Conservation (phyloP, 2,329 filamentous ascomycete genomes). For the Colletotrichum caudatum region DNA sequence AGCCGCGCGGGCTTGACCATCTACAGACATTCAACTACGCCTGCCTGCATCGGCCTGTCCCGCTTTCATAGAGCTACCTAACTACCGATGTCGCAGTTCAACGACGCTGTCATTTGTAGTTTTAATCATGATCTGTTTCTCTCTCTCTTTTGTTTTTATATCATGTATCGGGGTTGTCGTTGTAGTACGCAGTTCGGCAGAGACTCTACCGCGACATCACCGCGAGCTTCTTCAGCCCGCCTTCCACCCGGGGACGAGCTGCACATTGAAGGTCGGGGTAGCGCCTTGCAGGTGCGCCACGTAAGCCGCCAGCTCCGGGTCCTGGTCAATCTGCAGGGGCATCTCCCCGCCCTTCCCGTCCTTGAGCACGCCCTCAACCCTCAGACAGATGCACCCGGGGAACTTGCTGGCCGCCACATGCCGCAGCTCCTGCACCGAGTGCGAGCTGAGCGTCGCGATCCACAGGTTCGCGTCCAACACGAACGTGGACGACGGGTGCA, state of each 20-base stretch:
- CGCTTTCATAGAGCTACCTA: not conserved
- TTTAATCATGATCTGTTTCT: too few species aligned
- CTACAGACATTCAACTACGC: not conserved
- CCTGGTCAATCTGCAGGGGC: constrained; percentile 73
- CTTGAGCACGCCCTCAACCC: constrained; percentile 75
- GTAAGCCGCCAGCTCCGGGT: constrained; percentile 80
- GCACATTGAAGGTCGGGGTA: constrained; percentile 59
- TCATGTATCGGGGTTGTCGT: too few species aligned
- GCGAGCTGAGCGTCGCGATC: constrained; percentile 71
- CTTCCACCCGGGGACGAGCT: constrained; percentile 48
- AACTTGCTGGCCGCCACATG: constrained; percentile 71
- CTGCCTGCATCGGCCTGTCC: not conserved
- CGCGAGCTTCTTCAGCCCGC: constrained; percentile 12
- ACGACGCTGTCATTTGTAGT: not conserved
- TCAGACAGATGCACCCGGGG: constrained; percentile 68
- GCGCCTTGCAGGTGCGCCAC: constrained; percentile 69
- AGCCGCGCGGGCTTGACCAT: not conserved
- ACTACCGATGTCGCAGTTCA: not conserved
- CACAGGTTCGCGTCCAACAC: constrained; percentile 67
- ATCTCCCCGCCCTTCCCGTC: constrained; percentile 71
- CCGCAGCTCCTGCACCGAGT: constrained; percentile 72
- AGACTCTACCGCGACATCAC: not conserved
- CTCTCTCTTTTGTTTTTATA: too few species aligned
- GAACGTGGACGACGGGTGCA: constrained; percentile 73
- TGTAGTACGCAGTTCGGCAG: not conserved